phyloP scores from a whole-genome alignment of 2,329 filamentous ascomycete genomes.

The Aspergillus niger region DNA sequence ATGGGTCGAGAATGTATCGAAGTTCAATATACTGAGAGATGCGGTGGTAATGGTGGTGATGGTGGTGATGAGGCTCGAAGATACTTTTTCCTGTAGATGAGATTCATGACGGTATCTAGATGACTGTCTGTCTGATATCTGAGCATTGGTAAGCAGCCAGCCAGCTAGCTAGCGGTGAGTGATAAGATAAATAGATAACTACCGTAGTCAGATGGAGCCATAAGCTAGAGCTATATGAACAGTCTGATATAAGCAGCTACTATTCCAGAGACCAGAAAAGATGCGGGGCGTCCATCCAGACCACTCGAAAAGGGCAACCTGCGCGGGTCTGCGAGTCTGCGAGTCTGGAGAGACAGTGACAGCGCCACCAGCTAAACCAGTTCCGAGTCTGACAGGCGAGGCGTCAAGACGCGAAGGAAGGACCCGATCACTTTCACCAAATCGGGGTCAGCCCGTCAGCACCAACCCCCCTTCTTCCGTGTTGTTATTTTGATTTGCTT shows the following conservation, averaged over 20 bases:
- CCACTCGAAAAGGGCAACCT: neutral
- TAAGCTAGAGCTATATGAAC: no score
- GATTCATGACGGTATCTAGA: no score
- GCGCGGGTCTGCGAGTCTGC: neutral
- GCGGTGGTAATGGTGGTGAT: neutral
- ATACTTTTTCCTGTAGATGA: no score
- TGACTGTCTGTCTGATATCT: no score
- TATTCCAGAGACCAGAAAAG: neutral
- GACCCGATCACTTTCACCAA: neutral
- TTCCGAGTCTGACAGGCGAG: neutral
- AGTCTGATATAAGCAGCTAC: no score
- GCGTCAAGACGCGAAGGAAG: neutral
- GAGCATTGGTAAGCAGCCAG: no score
- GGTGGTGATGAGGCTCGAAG: neutral
- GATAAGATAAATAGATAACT: no score
- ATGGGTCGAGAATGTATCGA: neutral
- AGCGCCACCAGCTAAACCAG: neutral
- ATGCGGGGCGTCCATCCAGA: neutral
- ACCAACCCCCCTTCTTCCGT: neutral
- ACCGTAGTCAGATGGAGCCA: no score
- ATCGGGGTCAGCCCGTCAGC: slow-evolving; percentile 6
- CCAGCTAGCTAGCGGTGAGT: no score
- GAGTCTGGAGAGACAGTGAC: neutral
- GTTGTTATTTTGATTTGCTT: no score
- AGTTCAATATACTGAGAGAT: neutral